Evolutionary conservation across 1,284 basidiomycete species (phyloP).

Genomic region (Ceratobasidium sp.): DNA sequence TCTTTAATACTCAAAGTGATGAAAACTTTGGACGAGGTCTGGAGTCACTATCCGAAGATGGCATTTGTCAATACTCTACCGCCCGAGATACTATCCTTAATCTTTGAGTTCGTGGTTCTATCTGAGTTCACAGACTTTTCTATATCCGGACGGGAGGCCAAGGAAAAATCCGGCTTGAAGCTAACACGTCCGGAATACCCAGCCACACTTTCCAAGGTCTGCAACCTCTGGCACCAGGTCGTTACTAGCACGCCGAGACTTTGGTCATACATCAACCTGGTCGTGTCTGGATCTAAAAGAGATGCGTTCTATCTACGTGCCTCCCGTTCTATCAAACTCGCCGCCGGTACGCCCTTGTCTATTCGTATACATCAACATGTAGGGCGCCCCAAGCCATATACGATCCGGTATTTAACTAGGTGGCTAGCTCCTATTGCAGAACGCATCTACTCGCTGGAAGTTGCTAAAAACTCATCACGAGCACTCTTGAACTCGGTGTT

Average conservation of each 20-base stretch:
- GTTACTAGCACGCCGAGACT: not conserved
- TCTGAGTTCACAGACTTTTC: not conserved
- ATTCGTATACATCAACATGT: not conserved
- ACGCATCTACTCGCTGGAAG: not conserved
- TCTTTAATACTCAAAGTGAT: too few relatives aligned
- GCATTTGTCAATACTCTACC: slow-evolving; percentile 7
- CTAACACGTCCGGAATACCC: too few relatives aligned
- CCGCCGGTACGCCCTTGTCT: not conserved
- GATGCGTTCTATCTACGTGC: not conserved
- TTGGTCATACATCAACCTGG: slow-evolving; percentile 22
- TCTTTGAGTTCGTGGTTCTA: not conserved
- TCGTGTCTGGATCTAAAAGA: not conserved
- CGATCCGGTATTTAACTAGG: not conserved
- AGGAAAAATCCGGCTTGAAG: too few relatives aligned
- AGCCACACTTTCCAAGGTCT: slow-evolving; percentile 16
- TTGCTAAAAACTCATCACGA: too few relatives aligned
- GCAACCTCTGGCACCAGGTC: slow-evolving; percentile 8
- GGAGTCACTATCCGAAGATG: too few relatives aligned
- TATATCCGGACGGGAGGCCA: too few relatives aligned
- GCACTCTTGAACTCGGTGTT: too few relatives aligned
- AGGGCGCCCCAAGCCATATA: not conserved
- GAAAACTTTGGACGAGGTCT: too few relatives aligned
- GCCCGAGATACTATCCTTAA: slow-evolving; percentile 10
- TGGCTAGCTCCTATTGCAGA: not conserved
- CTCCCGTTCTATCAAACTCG: not conserved